Percentiles rank a stretch among this genome's conserved stretches.
phyloP scores from a whole-genome alignment of 768 basidiomycete species.

The Pulveroboletus sp. region DNA sequence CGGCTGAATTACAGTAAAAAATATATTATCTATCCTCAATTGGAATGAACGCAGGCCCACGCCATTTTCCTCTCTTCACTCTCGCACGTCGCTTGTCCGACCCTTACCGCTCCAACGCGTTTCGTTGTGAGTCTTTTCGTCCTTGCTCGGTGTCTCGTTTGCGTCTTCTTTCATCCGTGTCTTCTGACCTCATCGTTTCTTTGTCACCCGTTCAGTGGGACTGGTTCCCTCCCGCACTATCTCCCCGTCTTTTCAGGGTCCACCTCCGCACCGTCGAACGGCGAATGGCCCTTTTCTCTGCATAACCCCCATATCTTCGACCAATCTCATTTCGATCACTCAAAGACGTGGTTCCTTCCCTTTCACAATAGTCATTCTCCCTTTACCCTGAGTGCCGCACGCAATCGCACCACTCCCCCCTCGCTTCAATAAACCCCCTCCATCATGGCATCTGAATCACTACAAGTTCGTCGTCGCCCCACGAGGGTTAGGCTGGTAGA shows the following conservation, averaged over 20 bases:
- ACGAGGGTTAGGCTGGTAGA: constrained; percentile 16
- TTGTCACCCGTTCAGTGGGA: constrained; percentile 10
- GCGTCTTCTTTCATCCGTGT: background rate
- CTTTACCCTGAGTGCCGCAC: constrained; percentile 1
- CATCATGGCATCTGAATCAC: constrained; percentile 19
- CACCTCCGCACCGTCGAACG: constrained; percentile 6
- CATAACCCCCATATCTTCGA: constrained; percentile 8
- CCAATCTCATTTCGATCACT: constrained; percentile 12
- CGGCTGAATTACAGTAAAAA: too few relatives aligned
- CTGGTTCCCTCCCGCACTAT: constrained; percentile 14
- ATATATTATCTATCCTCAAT: constrained; percentile 2
- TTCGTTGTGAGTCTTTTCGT: constrained; percentile 7
- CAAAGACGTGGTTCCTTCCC: constrained; percentile 4
- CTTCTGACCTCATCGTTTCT: background rate
- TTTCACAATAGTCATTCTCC: constrained; percentile 1
- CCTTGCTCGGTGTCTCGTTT: background rate
- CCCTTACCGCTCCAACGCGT: constrained; percentile 7
- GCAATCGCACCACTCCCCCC: constrained; percentile 15
- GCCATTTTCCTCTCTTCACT: background rate
- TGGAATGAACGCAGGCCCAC: background rate
- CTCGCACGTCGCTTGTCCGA: constrained; percentile 3
- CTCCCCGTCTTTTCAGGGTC: constrained; percentile 1
- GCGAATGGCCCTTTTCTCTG: constrained; percentile 22
- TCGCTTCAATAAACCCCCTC: constrained; percentile 3
- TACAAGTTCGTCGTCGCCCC: constrained; percentile 26